A percentile compares a stretch with the other conserved stretches of the same genome.
Evolutionary conservation across 1,139 yeast species (phyloP).

Genomic region (Yamadazyma oceani): DNA sequence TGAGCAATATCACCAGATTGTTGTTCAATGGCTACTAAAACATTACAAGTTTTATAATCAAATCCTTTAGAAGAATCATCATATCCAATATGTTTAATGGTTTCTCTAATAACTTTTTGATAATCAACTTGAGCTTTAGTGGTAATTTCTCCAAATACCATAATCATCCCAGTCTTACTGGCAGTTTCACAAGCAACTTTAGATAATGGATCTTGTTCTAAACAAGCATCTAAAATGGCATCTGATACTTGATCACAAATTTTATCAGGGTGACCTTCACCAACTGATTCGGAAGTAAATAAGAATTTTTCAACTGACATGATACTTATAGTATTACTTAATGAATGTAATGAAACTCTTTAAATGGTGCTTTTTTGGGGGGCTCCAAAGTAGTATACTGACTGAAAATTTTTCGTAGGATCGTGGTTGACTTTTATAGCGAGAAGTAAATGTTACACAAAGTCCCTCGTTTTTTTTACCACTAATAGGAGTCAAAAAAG

Average conservation of each 20-base stretch:
- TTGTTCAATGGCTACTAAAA: conserved; percentile 97
- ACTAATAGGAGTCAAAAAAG: conserved; percentile 1
- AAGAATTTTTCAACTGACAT: conserved; percentile 46
- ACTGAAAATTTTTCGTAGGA: conserved; percentile 10
- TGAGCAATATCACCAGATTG: conserved; percentile 99
- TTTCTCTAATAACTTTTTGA: conserved; percentile 97
- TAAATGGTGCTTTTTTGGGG: too few relatives aligned
- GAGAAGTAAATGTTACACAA: conserved; percentile 8
- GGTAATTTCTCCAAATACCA: conserved; percentile 99
- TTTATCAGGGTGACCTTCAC: conserved; percentile 99
- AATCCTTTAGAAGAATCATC: conserved; percentile 96
- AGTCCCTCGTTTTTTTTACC: too few relatives aligned
- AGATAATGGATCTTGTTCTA: conserved; percentile 92
- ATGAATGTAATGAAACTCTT: not conserved
- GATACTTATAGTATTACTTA: conserved; percentile 2
- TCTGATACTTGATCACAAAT: conserved; percentile 99
- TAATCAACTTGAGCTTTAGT: conserved; percentile 93
- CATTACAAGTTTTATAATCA: conserved; percentile 99
- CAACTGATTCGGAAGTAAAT: conserved; percentile 95
- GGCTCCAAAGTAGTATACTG: too few relatives aligned
- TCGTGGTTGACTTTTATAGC: conserved; percentile 2
- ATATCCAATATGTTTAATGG: conserved; percentile 98
- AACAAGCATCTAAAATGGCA: conserved; percentile 97
- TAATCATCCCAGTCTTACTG: conserved; percentile 97
- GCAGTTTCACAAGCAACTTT: conserved; percentile 99